These are phyloP conservation scores for Penicillium parvum DNA, from an alignment of 495 filamentous ascomycete species.

Conservation along the genomic window DNA sequence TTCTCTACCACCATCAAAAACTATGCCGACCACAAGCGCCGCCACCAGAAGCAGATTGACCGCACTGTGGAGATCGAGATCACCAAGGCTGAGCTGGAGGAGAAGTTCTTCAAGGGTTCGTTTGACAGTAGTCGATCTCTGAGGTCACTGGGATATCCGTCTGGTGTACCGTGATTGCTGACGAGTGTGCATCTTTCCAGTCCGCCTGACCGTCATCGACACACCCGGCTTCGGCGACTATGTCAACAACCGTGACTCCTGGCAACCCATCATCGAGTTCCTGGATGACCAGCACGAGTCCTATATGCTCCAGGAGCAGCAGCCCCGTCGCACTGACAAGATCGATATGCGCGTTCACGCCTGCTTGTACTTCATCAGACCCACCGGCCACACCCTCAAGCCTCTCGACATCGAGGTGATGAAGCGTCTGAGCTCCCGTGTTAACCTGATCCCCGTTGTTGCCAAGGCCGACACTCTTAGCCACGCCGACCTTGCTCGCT, in stretches of 20 bases:
- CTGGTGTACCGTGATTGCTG: conserved; percentile 6
- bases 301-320: conserved; percentile 99
- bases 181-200: conserved; percentile 43
- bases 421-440: conserved; percentile 95
- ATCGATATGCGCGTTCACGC: conserved; percentile 98
- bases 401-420: conserved; percentile 99
- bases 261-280: conserved; percentile 99
- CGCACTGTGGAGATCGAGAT: conserved; percentile 99
- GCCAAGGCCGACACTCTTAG: conserved; percentile 98
- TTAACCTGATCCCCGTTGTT: conserved; percentile 96
- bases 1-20: conserved; percentile 99
- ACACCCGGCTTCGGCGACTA: conserved; percentile 99
- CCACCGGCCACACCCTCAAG: conserved; percentile 97
- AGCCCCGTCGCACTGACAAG: conserved; percentile 94
- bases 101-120: conserved; percentile 99
- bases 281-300: conserved; percentile 99
- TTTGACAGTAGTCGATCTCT: conserved; percentile 32
- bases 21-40: conserved; percentile 97
- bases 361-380: conserved; percentile 97
- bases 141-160: neutral
- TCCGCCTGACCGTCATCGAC: conserved; percentile 96
- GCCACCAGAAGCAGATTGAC: conserved; percentile 98
- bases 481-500: conserved; percentile 81
- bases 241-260: conserved; percentile 99
- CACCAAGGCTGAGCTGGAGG: conserved; percentile 97